Percentiles rank a stretch among this genome's conserved stretches.
Evolutionary conservation across 129 eudicot species (phyloP).

Genomic region (Cynara cardunculus): DNA sequence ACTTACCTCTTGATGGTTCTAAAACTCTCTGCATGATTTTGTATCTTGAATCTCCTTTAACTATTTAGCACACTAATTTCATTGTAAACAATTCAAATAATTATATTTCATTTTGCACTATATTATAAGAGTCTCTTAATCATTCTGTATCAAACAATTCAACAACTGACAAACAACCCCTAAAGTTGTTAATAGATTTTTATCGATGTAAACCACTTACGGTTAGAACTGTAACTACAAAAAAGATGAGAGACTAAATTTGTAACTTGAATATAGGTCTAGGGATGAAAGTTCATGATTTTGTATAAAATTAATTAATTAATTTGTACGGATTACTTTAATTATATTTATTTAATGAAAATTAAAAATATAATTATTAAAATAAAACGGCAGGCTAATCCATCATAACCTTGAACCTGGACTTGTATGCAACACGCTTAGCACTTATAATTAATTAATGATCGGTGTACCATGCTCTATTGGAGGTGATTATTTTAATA

Average conservation of each 20-base stretch:
- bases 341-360: background rate
- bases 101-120: too few relatives aligned
- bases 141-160: too few relatives aligned
- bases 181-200: background rate
- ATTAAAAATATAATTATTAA: background rate
- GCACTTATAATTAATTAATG: background rate
- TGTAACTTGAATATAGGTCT: background rate
- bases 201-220: background rate
- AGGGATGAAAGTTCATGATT: background rate
- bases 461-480: background rate
- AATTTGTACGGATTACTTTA: background rate
- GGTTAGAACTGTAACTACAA: background rate
- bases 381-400: background rate
- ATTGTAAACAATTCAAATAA: too few relatives aligned
- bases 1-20: too few relatives aligned
- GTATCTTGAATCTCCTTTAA: too few relatives aligned
- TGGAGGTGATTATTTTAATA: background rate
- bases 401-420: background rate
- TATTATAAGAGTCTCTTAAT: too few relatives aligned
- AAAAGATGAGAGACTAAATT: background rate
- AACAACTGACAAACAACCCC: too few relatives aligned
- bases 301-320: background rate
- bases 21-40: too few relatives aligned
- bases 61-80: too few relatives aligned
- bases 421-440: background rate